Conservation (phyloP, 345 rosid genomes). For the Eucalyptus camaldulensis region DNA sequence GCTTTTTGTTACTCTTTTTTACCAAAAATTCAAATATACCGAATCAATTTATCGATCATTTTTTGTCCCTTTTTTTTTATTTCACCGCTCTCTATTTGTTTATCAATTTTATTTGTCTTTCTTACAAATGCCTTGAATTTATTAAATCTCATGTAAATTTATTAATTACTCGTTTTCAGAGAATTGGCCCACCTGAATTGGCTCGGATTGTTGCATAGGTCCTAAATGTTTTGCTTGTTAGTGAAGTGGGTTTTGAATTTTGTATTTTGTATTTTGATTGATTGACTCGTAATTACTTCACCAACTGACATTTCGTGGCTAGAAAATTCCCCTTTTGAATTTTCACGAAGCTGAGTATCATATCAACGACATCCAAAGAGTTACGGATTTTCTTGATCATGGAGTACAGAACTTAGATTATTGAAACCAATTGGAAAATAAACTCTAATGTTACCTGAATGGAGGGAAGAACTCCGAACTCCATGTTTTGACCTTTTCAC, state of each 20-base stretch:
- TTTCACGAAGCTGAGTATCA: background rate
- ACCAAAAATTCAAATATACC: background rate
- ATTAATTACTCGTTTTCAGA: background rate
- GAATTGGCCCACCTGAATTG: background rate
- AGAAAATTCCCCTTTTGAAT: background rate
- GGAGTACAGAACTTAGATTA: background rate
- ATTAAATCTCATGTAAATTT: background rate
- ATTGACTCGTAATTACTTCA: background rate
- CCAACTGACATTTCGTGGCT: background rate
- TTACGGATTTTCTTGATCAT: background rate
- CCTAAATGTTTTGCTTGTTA: background rate
- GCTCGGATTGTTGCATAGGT: background rate
- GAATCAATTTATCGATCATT: background rate
- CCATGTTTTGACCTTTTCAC: too few relatives aligned
- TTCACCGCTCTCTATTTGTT: background rate
- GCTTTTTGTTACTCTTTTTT: background rate
- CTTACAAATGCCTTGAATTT: background rate
- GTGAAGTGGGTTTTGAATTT: background rate
- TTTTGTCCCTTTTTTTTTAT: fast-evolving
- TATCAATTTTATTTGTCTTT: background rate
- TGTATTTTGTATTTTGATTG: background rate
- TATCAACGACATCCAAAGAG: background rate
- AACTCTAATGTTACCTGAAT: background rate
- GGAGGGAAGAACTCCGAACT: too few relatives aligned
- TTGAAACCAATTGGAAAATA: background rate